phyloP scores from a whole-genome alignment of 2,329 filamentous ascomycete species.

The Berkeleyomyces rouxiae region DNA sequence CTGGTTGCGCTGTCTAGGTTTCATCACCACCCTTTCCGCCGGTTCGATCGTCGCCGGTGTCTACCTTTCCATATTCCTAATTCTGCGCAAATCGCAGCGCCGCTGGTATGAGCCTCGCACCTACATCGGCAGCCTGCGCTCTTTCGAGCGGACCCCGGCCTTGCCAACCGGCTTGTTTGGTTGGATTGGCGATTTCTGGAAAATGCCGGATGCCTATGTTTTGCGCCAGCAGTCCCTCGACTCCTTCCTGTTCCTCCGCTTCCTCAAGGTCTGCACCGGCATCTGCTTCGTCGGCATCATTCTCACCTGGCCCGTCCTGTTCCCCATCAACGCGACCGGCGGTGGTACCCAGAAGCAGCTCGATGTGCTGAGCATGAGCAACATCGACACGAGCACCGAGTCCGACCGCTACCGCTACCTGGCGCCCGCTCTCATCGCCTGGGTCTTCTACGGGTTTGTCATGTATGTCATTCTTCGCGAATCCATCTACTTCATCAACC shows the following conservation, averaged over 20 bases:
- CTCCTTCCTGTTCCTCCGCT: slow-evolving; percentile 69
- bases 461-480: slow-evolving; percentile 80
- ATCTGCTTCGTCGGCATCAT: slow-evolving; percentile 70
- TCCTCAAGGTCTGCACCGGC: slow-evolving; percentile 51
- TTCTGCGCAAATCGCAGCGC: slow-evolving; percentile 28
- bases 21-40: slow-evolving; percentile 35
- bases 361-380: slow-evolving; percentile 63
- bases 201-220: slow-evolving; percentile 53
- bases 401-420: slow-evolving; percentile 51
- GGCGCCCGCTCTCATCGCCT: slow-evolving; percentile 65
- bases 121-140: slow-evolving; percentile 29
- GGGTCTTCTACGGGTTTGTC: slow-evolving; percentile 74
- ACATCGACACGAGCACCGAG: slow-evolving; percentile 39
- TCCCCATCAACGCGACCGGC: slow-evolving; percentile 75
- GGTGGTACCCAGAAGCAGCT: slow-evolving; percentile 48
- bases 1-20: slow-evolving; percentile 11
- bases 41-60: slow-evolving; percentile 25
- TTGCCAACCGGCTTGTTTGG: slow-evolving; percentile 41
- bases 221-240: slow-evolving; percentile 77
- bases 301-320: slow-evolving; percentile 77
- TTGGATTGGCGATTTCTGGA: slow-evolving; percentile 48
- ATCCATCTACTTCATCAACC: slow-evolving; percentile 77
- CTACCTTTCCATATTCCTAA: slow-evolving; percentile 29
- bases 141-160: slow-evolving; percentile 38
- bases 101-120: slow-evolving; percentile 35